phyloP scores from a whole-genome alignment of 306 rosid genomes.

The Prunus padus region DNA sequence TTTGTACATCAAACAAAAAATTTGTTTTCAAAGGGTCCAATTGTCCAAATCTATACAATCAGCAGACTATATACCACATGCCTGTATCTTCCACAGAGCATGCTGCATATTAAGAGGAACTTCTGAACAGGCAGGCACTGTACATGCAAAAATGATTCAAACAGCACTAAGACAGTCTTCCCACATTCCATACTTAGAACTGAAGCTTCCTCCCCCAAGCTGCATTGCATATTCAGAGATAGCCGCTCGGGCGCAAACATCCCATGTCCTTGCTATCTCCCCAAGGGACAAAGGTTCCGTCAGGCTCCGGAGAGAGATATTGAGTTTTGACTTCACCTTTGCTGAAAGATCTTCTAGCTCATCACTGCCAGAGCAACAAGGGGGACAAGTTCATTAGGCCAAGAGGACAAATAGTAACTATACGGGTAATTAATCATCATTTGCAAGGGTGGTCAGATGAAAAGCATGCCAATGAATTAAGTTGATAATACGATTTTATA shows the following conservation, averaged over 20 bases:
- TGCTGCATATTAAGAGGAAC: neutral
- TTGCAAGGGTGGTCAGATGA: no score
- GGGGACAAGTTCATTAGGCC: slow-evolving; percentile 2
- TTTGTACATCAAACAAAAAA: neutral
- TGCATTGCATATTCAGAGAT: slow-evolving; percentile 36
- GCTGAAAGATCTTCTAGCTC: slow-evolving; percentile 70
- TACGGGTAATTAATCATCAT: neutral
- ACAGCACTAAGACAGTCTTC: slow-evolving; percentile 22
- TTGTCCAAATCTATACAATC: neutral
- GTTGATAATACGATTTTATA: neutral
- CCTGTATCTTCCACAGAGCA: neutral
- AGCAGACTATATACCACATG: neutral
- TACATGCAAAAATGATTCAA: neutral
- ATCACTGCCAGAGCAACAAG: slow-evolving; percentile 44
- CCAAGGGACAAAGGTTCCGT: slow-evolving; percentile 34
- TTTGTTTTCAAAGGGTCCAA: neutral
- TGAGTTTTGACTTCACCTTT: slow-evolving; percentile 66
- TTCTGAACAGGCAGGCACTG: neutral
- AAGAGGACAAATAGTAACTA: neutral
- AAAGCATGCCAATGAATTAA: no score
- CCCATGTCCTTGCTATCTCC: slow-evolving; percentile 48
- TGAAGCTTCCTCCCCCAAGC: slow-evolving; percentile 55
- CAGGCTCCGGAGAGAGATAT: slow-evolving; percentile 53
- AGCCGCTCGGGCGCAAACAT: slow-evolving; percentile 36
- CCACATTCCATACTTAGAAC: slow-evolving; percentile 48